A percentile compares a stretch with the other conserved stretches of the same genome.
phyloP scores from a whole-genome alignment of 495 filamentous ascomycete genomes.

The Neurospora africana region DNA sequence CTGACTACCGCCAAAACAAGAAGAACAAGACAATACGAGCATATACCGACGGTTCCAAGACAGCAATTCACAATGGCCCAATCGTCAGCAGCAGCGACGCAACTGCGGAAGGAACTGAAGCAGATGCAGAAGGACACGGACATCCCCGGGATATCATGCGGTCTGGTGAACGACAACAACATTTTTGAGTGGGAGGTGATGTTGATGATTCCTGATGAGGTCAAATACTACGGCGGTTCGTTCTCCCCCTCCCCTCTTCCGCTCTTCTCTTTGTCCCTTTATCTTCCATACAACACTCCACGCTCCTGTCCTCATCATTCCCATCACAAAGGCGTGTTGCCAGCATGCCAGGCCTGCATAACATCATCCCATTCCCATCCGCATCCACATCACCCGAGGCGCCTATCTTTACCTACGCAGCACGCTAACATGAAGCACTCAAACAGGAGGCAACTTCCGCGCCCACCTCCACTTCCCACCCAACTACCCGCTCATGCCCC shows the following conservation, averaged over 20 bases:
- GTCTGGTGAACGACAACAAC: conserved; percentile 71
- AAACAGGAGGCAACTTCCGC: conserved; percentile 75
- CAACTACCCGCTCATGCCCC: conserved; percentile 82
- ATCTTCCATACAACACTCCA: neutral
- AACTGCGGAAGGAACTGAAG: conserved; percentile 78
- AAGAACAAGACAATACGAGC: neutral
- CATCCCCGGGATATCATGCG: conserved; percentile 88
- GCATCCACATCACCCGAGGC: too few relatives aligned
- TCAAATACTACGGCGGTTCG: conserved; percentile 81
- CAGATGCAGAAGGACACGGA: conserved; percentile 87
- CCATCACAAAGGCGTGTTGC: neutral
- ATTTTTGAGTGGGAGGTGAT: conserved; percentile 99
- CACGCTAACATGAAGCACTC: too few relatives aligned
- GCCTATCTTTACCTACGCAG: too few relatives aligned
- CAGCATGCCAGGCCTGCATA: neutral
- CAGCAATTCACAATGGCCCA: conserved; percentile 14
- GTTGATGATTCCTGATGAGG: conserved; percentile 96
- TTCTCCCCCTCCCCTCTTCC: neutral
- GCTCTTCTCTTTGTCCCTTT: neutral
- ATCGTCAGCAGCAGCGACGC: conserved; percentile 49
- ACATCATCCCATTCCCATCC: neutral
- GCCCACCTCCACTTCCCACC: conserved; percentile 67
- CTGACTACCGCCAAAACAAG: neutral
- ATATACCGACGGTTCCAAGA: neutral
- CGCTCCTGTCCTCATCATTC: neutral